Evolutionary conservation across 1,284 basidiomycete genomes (phyloP).

Genomic region (Naganishia sp.): DNA sequence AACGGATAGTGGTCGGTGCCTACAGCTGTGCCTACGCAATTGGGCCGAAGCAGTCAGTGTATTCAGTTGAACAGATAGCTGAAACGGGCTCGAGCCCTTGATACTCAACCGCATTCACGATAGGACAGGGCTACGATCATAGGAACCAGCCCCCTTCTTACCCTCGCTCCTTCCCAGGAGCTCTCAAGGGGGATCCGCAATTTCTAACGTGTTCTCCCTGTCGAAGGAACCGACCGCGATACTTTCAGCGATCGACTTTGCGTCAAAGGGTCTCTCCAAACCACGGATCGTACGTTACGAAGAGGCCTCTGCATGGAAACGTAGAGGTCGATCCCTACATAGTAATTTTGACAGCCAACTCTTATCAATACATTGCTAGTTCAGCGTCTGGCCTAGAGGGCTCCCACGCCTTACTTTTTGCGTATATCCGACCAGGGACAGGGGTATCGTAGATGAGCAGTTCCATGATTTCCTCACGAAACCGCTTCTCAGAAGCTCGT

Average conservation of each 20-base stretch:
- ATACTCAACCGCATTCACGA: too few species aligned
- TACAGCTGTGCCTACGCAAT: too few species aligned
- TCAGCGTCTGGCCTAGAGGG: neutral
- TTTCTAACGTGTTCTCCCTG: neutral
- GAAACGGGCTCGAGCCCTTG: too few species aligned
- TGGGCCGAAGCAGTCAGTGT: too few species aligned
- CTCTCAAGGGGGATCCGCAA: neutral
- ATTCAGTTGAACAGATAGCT: too few species aligned
- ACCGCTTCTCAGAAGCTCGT: slow-evolving; percentile 11
- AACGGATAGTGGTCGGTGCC: too few species aligned
- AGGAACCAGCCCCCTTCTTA: neutral
- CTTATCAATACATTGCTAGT: slow-evolving; percentile 38
- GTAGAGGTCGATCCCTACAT: too few species aligned
- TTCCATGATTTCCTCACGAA: slow-evolving; percentile 18
- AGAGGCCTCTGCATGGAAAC: neutral
- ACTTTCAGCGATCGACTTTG: slow-evolving; percentile 1
- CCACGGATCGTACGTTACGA: slow-evolving; percentile 10
- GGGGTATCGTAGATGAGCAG: slow-evolving; percentile 6
- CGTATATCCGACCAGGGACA: slow-evolving; percentile 2
- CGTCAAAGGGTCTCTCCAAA: slow-evolving; percentile 1
- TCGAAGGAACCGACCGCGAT: neutral
- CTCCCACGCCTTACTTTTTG: neutral
- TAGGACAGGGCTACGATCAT: too few species aligned
- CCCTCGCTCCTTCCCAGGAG: neutral
- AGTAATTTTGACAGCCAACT: slow-evolving; percentile 44